Evolutionary conservation across 345 rosid genomes (phyloP), one percentile per base, ranked within the genome.

Genomic region (Ceriops tagal): DNA sequence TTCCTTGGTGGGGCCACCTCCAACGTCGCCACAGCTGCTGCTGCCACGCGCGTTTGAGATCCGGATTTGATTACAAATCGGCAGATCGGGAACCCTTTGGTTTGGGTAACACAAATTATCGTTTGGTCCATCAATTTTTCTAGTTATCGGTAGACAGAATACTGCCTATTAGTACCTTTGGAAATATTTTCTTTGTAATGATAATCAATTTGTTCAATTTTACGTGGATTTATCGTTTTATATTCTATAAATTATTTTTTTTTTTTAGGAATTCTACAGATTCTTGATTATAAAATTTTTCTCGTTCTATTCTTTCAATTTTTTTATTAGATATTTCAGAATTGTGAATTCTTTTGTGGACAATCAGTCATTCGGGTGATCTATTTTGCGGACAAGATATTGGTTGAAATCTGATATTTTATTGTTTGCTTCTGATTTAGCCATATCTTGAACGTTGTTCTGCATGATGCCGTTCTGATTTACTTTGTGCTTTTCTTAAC

Each of bases 1-100:
- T 87, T 90, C 87, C 84, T 90, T 26, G 90, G 96, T 6, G 88
- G 87, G 0, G 81, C 92, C 1, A 87, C 96, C 13, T 73, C 91
- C 57, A 86, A 82, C 58, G 88, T 75, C 37, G 83, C 86, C 3
- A 73, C 86, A 1, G 26, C 81, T 4, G 78, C 90, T 5, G 91
- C 87, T 8, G 81, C 85, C 2, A 72, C 83, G 7, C 93, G 93
- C 63, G 82, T 71, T 58, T 77, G 75, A 77, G 35, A 30, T 55
- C 20, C 19, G 22, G 65, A 27, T 56, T 22, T 56, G 11, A 55
- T 18, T 24, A 22, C 59, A 56, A 26, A 4, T 59, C 34, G 59
- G 31, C 5, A 35, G 61, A 47, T 65, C 32, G 15, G 5, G 10
- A 5, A 68, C 22, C 31, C 21, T 32, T 5, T 43, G 43, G 55